Base-by-base conservation (phyloP, 768 basidiomycete genomes). In the Lentinula detonsa region DNA sequence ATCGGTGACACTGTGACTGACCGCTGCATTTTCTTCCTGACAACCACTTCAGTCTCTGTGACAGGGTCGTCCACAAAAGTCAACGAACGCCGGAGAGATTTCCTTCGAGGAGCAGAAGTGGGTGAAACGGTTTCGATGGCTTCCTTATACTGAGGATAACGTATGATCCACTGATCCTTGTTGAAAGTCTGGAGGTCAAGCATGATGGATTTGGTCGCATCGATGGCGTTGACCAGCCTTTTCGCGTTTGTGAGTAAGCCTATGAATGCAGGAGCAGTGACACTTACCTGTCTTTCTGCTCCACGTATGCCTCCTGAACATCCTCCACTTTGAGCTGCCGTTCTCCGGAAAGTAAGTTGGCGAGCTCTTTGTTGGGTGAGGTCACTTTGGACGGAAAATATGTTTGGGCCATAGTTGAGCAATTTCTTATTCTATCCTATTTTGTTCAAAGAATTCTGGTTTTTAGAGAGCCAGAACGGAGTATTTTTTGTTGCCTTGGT, bases 61-160 rank as follows among this genome's bases (percentile, higher is more conserved):
- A 78, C 72, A 1, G 91, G 90, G 68, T 95, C 90, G 71, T 96
- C 94, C 5, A 86, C 90, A 70, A 95, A 94, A 42, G 91, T 88
- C 48, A 94, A 79, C 23, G 89, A 88, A 59, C 87, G 88, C 50
- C 85, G 85, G 33, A 82, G 70, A 39, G 64, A 61, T 66, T 78
- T 75, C 60, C 76, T 78, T 43, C 75, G 74, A 46, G 70, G 66
- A 21, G 73, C 62, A 63, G 73, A 66, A 1, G 74, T 54, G 11
- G 70, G n/a, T 10, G 71, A 58, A 18, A 72, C 67, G 2, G 73
- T 65, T 13, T 63, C 66, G 1, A 73, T 58, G 59, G 82, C 77
- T 58, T 85, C 81, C 34, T 78, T 75, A 59, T 95, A 76, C 68
- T 84, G 83, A 57, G 95, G 95, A 73, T 98, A 98, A 61, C 92